Conservation (phyloP, 352 stramenopile species). For the Phytophthora litchii region DNA sequence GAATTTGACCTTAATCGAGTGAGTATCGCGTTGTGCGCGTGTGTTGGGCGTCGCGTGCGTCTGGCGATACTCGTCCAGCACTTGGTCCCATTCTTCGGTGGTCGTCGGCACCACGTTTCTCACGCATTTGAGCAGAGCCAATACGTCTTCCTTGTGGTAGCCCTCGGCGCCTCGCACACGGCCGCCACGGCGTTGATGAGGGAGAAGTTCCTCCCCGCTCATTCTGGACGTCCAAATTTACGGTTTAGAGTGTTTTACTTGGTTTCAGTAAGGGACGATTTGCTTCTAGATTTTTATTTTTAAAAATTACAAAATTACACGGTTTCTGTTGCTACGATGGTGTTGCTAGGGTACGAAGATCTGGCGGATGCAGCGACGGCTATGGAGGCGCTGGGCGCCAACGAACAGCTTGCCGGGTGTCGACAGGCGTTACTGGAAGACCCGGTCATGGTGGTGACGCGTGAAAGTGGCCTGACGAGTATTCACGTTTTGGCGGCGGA, state of each 20-base stretch:
- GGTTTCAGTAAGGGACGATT: slow-evolving; percentile 7
- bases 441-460: slow-evolving; percentile 26
- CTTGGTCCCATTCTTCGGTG: slow-evolving; percentile 32
- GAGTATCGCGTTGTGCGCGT: slow-evolving; percentile 28
- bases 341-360: slow-evolving; percentile 24
- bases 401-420: slow-evolving; percentile 9
- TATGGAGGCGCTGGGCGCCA: slow-evolving; percentile 15
- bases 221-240: slow-evolving; percentile 14
- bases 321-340: slow-evolving; percentile 4
- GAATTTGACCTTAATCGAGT: slow-evolving; percentile 37
- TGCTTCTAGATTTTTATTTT: slow-evolving; percentile 9
- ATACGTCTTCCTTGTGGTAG: slow-evolving; percentile 38
- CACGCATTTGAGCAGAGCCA: slow-evolving; percentile 25
- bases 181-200: slow-evolving; percentile 30
- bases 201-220: slow-evolving; percentile 5
- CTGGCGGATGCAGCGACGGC: slow-evolving; percentile 7
- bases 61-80: slow-evolving; percentile 33
- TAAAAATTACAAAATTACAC: background rate
- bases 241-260: background rate
- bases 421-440: slow-evolving; percentile 15
- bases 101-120: slow-evolving; percentile 22
- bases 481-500: slow-evolving; percentile 35
- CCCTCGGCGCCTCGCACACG: slow-evolving; percentile 37
- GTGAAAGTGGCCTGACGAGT: slow-evolving; percentile 12
- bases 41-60: slow-evolving; percentile 32